These are phyloP conservation scores for Phoenix roebelenii DNA, from an alignment of 176 grass and related monocot species.

Conservation along the genomic window DNA sequence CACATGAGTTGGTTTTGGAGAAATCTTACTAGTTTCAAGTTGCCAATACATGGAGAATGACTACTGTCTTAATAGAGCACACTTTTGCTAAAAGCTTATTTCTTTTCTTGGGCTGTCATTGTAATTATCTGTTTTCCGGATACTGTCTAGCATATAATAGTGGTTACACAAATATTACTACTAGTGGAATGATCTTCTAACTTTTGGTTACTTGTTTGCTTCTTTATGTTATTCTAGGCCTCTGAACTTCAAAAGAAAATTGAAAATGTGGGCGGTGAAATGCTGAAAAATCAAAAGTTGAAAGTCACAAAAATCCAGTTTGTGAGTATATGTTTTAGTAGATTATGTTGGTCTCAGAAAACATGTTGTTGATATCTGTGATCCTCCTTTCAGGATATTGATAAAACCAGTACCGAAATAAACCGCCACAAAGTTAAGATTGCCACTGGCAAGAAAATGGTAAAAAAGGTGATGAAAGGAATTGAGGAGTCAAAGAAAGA, in stretches of 20 bases:
- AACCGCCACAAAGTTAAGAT: slow-evolving; percentile 80
- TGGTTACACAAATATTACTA: too few relatives aligned
- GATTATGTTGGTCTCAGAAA: too few relatives aligned
- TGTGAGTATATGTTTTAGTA: slow-evolving; percentile 34
- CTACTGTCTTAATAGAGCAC: too few relatives aligned
- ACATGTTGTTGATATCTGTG: too few relatives aligned
- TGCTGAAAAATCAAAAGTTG: slow-evolving; percentile 77
- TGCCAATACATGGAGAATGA: background rate
- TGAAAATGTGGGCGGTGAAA: slow-evolving; percentile 81
- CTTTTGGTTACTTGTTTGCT: slow-evolving; percentile 3
- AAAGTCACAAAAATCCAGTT: slow-evolving; percentile 81
- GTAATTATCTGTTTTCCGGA: too few relatives aligned
- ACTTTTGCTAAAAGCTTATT: too few relatives aligned
- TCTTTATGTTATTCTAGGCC: slow-evolving; percentile 34
- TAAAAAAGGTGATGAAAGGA: slow-evolving; percentile 56
- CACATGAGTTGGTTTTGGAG: slow-evolving; percentile 1
- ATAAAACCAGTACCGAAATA: slow-evolving; percentile 87
- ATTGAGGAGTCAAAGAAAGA: slow-evolving; percentile 70
- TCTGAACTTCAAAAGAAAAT: slow-evolving; percentile 91
- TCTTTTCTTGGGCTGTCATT: too few relatives aligned
- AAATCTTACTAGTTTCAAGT: background rate
- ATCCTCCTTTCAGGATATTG: slow-evolving; percentile 55
- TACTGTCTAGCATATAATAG: too few relatives aligned
- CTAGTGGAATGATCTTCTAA: too few relatives aligned
- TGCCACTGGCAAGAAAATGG: slow-evolving; percentile 60